Conservation (phyloP, 2,329 filamentous ascomycete genomes). For the Plectosphaerella sp. region DNA sequence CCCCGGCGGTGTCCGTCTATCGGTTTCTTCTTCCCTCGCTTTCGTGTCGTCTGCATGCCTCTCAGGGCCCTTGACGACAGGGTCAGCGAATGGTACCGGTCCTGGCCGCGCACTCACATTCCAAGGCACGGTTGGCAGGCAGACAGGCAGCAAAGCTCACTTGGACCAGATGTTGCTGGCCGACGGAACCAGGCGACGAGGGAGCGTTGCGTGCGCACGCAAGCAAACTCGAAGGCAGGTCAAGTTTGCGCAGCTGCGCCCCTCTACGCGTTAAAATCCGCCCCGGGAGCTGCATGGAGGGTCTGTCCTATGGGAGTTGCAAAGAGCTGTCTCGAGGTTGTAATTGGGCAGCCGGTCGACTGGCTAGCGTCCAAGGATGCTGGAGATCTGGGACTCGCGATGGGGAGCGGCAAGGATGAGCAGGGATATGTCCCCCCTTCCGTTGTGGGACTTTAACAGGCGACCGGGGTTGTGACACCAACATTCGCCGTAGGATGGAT, state of each 20-base stretch:
- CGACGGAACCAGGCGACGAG: too few species aligned
- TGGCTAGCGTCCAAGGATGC: slow-evolving; percentile 7
- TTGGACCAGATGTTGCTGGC: neutral
- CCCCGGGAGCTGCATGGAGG: slow-evolving; percentile 23
- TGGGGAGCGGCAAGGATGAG: neutral
- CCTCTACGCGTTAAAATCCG: slow-evolving; percentile 32
- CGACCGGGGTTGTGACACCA: neutral
- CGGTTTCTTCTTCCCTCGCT: too few species aligned
- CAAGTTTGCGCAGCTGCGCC: slow-evolving; percentile 32
- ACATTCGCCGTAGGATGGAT: neutral
- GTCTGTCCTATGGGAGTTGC: slow-evolving; percentile 24
- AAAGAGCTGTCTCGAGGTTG: slow-evolving; percentile 9
- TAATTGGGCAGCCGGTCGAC: slow-evolving; percentile 29
- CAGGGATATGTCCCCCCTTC: too few species aligned
- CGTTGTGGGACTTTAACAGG: neutral
- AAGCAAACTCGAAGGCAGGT: neutral
- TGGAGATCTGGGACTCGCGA: slow-evolving; percentile 9
- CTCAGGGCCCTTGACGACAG: neutral
- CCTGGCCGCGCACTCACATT: neutral
- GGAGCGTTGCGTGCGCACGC: too few species aligned
- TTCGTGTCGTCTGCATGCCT: too few species aligned
- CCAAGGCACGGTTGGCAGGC: neutral
- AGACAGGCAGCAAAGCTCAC: slow-evolving; percentile 1
- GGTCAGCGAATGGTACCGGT: neutral
- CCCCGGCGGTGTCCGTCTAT: too few species aligned